Evolutionary conservation across 208 protist genomes (phyloP).

Genomic region (Herpetomonas samuelpessoai): DNA sequence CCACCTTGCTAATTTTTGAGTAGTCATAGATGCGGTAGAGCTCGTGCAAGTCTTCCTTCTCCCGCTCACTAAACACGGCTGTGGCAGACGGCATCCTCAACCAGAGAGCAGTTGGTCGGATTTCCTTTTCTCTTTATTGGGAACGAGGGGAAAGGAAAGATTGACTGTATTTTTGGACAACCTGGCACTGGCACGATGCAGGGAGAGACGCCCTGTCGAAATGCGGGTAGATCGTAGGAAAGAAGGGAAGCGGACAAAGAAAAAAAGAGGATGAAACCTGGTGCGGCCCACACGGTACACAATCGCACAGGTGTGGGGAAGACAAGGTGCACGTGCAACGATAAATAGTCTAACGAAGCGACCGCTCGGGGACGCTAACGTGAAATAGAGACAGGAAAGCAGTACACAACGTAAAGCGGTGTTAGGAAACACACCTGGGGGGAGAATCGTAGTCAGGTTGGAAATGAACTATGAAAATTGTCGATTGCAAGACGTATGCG

Average conservation of each 20-base stretch:
- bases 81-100: constrained; percentile 1
- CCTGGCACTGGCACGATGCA: no score
- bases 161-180: no score
- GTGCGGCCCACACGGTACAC: no score
- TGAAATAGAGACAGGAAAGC: not conserved
- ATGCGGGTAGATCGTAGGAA: constrained; percentile 1
- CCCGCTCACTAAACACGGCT: constrained; percentile 21
- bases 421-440: no score
- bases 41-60: constrained; percentile 42
- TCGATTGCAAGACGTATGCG: no score
- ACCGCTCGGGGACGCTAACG: no score
- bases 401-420: not conserved
- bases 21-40: constrained; percentile 58
- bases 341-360: no score
- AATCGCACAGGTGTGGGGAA: no score
- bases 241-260: constrained; percentile 8
- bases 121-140: constrained; percentile 7
- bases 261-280: constrained; percentile 7
- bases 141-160: constrained; percentile 7
- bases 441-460: no score
- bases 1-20: constrained; percentile 36
- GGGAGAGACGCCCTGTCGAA: no score
- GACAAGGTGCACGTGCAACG: no score
- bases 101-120: not conserved
- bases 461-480: no score